A percentile compares a stretch with the other conserved stretches of the same genome.
These are phyloP conservation scores for Macroventuria anomochaeta DNA, from an alignment of 2,329 filamentous ascomycete species.

Conservation along the genomic window DNA sequence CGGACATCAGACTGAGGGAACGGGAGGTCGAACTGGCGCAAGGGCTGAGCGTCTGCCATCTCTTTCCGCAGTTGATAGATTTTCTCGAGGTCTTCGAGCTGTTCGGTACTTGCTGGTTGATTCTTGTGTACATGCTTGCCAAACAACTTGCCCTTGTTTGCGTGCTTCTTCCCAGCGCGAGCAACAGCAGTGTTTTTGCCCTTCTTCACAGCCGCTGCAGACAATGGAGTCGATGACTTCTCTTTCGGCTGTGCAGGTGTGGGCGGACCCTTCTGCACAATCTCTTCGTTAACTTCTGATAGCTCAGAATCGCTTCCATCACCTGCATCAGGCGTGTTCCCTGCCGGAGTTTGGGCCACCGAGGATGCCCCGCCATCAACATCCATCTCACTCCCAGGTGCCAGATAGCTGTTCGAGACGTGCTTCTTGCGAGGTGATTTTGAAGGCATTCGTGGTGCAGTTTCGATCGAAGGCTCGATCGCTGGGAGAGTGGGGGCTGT, in stretches of 20 bases:
- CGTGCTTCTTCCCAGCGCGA: conserved; percentile 43
- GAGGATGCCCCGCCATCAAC: conserved; percentile 34
- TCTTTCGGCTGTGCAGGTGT: conserved; percentile 37
- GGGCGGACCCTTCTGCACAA: conserved; percentile 45
- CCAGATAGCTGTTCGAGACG: conserved; percentile 29
- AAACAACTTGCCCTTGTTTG: conserved; percentile 39
- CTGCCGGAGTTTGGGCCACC: conserved; percentile 34
- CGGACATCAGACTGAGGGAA: conserved; percentile 43
- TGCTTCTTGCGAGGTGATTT: conserved; percentile 43
- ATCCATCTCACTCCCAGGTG: conserved; percentile 28
- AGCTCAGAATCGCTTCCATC: conserved; percentile 45
- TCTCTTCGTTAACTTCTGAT: conserved; percentile 49
- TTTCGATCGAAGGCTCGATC: conserved; percentile 33
- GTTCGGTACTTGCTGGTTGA: conserved; percentile 35
- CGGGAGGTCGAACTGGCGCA: conserved; percentile 29
- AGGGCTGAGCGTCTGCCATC: conserved; percentile 35
- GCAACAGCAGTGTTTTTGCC: conserved; percentile 34
- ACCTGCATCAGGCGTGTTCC: conserved; percentile 37
- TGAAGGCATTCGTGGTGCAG: conserved; percentile 34
- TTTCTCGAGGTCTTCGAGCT: conserved; percentile 35
- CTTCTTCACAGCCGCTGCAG: conserved; percentile 35
- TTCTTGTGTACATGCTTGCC: conserved; percentile 41
- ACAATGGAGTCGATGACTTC: conserved; percentile 22
- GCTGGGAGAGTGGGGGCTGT: conserved; percentile 38
- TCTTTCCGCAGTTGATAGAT: conserved; percentile 33